Base-by-base conservation (phyloP, 2,329 filamentous ascomycete species). In the Gaeumannomyces tritici region DNA sequence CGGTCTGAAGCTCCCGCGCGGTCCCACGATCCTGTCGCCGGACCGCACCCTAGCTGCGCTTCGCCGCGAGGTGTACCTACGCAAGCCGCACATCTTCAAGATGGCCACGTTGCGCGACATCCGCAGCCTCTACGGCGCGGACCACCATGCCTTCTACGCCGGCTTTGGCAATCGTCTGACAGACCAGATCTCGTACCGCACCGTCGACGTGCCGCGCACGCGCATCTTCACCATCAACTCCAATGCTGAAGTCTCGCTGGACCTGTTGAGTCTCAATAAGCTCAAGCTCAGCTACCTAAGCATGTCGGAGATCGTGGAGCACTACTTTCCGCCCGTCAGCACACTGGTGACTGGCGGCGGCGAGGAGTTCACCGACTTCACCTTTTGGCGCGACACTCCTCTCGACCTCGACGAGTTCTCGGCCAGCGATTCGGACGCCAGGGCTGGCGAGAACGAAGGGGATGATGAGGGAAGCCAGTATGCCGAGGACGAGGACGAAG, bases 1-100 rank as follows among this genome's bases (percentile, higher is more conserved):
- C 63, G 88, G 88, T 33, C 96, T 91, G 76, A 86, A 85, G 59
- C 78, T 99, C 51, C 95, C 95, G 0, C 89, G 89, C 67, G 95
- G 96, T 0, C 95, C 95, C 0, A 96, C 96, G 0, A 98, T 99
- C 66, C 86, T 97, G 75, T 96, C 90, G 47, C 96, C 95, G 0
- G 95, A 99, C 74, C 84, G 95, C 62, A 98, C 93, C 1, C 96
- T 98, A 77, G 93, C 96, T 9, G 96, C 95, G 0, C 76, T 99
- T 33, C 84, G 95, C 63, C 87, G 95, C 59, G 95, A 99, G 73
- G 86, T 99, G 7, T 99, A 99, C 72, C 81, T 99, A 29, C 86
- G 95, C 61, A 98, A 99, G 73, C 96, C 95, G 0, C 93, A 99
- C 72, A 91, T 99, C 9, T 99, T 99, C 84, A 99, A 99, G 76